phyloP scores from a whole-genome alignment of 1,284 basidiomycete genomes.

The Marasmius oreades region DNA sequence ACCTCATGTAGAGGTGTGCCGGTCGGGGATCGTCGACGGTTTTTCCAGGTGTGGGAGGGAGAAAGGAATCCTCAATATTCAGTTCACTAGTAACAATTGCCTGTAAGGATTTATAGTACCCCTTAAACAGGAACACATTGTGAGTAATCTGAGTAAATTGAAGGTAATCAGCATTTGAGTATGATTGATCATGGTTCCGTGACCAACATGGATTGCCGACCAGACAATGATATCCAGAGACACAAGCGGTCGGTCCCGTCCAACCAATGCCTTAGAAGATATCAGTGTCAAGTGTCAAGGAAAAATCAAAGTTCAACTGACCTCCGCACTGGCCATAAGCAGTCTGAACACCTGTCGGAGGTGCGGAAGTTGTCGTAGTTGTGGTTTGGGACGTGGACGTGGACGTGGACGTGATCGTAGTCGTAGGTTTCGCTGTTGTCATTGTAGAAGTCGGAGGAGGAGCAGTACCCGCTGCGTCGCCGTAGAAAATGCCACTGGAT shows the following conservation, averaged over 20 bases:
- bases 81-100: constrained; percentile 3
- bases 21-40: constrained; percentile 48
- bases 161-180: background rate
- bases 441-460: constrained; percentile 31
- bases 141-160: constrained; percentile 35
- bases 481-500: constrained; percentile 51
- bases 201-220: constrained; percentile 39
- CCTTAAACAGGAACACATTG: constrained; percentile 38
- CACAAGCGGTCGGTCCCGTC: constrained; percentile 44
- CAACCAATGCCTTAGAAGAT: constrained; percentile 29
- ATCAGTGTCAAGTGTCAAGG: constrained; percentile 2
- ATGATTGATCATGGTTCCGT: background rate
- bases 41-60: constrained; percentile 43
- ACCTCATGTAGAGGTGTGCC: constrained; percentile 64
- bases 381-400: constrained; percentile 13
- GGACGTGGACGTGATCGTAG: constrained; percentile 12
- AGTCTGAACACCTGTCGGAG: constrained; percentile 2
- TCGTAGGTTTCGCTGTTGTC: constrained; percentile 14
- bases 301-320: constrained; percentile 7
- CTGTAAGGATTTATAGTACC: background rate
- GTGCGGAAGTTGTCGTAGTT: constrained; percentile 15
- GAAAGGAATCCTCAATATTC: constrained; percentile 20
- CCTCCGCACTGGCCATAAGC: constrained; percentile 49
- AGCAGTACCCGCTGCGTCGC: constrained; percentile 40
- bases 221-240: constrained; percentile 38